Base-by-base conservation (phyloP, 1,139 yeast species). In the Saccharomyces hybrid region DNA sequence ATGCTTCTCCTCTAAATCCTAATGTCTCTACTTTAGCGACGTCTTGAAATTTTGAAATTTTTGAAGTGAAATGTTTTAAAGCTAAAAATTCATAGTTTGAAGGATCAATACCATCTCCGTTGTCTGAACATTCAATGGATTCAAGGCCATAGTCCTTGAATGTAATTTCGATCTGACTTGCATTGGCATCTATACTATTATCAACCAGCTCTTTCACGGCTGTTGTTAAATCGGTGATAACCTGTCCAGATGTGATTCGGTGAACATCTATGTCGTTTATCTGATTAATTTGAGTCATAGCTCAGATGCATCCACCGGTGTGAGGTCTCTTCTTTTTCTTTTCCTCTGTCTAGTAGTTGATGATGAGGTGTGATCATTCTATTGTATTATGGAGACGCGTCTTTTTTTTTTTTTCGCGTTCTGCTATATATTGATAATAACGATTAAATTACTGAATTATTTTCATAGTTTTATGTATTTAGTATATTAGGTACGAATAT, bases 241-340 rank as follows among this genome's bases (percentile, higher is more conserved):
- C 98, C 69, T 93, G 98, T 0, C 97, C 97, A 0, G 97, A 88
- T 0, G 97, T 89, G 55, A 93, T 81, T 57, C 79, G 76, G 60
- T 86, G 89, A 8, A 90, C 77, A 61, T 74, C 77, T 26, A 13
- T 13, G 14, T 32, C 42, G 11, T 27, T 26, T n/a, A 51, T 51
- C 28, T 51, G 50, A 8, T 28, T 47, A 23, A 51, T 51, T 8
- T 4, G 44, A 0, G 44, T 38, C 44, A 38, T 38, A 19, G 25
- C 7, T 19, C 23, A 4, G 11, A 3, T 1, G 9, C 0, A 8
- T 11, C 8, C 23, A 16, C 25, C 5, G 44, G 25, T 16, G 3
- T 38, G n/a, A 16, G 25, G 7, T 19, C 23, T 38, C 44, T 8
- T 14, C 42, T 5, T 16, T 16, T 38, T 16, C 26, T 38, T 8